These are phyloP conservation scores for Stephania japonica DNA, from an alignment of 164 flowering plant species.

Conservation along the genomic window DNA sequence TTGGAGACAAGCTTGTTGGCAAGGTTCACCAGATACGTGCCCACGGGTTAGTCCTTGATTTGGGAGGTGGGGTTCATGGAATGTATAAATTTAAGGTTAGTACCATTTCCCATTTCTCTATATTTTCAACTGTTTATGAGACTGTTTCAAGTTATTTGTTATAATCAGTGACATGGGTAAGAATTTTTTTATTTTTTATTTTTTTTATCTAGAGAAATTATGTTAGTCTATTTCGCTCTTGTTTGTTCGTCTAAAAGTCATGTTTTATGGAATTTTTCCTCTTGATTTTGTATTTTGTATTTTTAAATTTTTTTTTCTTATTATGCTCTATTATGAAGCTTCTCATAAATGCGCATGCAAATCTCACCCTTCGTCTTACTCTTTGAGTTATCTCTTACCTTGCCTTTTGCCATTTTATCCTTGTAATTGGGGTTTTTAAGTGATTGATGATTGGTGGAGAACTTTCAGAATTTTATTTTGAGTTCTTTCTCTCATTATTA, in stretches of 20 bases:
- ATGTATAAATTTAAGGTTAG: conserved; percentile 85
- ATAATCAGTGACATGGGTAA: too few relatives aligned
- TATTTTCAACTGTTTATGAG: not conserved
- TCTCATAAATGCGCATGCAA: not conserved
- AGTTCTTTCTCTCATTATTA: not conserved
- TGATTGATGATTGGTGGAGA: too few relatives aligned
- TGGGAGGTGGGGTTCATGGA: conserved; percentile 74
- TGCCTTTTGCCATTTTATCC: too few relatives aligned
- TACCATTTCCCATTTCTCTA: not conserved
- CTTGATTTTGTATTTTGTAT: not conserved
- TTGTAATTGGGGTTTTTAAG: too few relatives aligned
- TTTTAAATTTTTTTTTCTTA: not conserved
- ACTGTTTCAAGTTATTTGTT: not conserved
- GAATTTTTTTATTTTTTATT: too few relatives aligned
- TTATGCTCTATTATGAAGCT: not conserved
- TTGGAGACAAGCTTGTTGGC: conserved; percentile 61
- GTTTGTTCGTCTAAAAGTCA: not conserved
- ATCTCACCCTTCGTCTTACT: too few relatives aligned
- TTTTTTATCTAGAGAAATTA: not conserved
- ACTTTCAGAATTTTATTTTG: not conserved
- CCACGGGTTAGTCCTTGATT: conserved; percentile 79
- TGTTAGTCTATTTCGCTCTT: not conserved
- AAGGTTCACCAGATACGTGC: conserved; percentile 68
- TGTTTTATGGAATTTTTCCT: not conserved
- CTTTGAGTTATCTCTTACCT: too few relatives aligned